Evolutionary conservation across 768 basidiomycete genomes (phyloP).

Genomic region (Leccinum subgranulosum): DNA sequence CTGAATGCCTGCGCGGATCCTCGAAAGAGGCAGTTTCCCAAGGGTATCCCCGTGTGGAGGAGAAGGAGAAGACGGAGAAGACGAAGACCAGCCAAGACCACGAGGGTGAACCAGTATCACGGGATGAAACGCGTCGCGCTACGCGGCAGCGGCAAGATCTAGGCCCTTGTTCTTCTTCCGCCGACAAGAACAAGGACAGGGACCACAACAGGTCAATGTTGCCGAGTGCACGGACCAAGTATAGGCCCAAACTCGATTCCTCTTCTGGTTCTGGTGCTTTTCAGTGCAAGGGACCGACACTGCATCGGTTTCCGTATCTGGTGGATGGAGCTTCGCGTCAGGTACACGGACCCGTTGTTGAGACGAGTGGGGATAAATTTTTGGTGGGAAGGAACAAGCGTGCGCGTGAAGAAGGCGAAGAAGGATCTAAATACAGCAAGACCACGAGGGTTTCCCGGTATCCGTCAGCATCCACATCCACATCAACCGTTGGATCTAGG

Average conservation of each 20-base stretch:
- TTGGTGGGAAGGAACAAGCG: background rate
- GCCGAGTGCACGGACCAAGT: slow-evolving; percentile 31
- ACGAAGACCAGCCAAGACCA: background rate
- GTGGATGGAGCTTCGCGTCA: slow-evolving; percentile 8
- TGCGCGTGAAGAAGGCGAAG: background rate
- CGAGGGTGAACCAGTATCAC: slow-evolving; percentile 4
- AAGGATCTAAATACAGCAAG: background rate
- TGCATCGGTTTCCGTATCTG: slow-evolving; percentile 19
- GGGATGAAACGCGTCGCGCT: slow-evolving; percentile 3
- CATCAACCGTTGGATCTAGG: background rate
- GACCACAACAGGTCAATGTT: slow-evolving; percentile 6
- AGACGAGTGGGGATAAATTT: slow-evolving; percentile 3
- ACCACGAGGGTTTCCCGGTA: background rate
- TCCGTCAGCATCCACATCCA: background rate
- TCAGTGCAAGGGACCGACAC: slow-evolving; percentile 16
- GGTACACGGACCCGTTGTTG: slow-evolving; percentile 3
- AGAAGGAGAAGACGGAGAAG: background rate
- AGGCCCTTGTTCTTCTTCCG: background rate
- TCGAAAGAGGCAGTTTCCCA: slow-evolving; percentile 13
- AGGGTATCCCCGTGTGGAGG: background rate
- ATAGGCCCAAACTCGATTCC: slow-evolving; percentile 18
- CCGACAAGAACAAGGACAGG: background rate
- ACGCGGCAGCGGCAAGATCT: background rate
- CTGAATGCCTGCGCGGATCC: slow-evolving; percentile 15
- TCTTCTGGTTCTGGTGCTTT: background rate